Conservation (phyloP, 805 yeast species). For the Lipomyces starkeyi region DNA sequence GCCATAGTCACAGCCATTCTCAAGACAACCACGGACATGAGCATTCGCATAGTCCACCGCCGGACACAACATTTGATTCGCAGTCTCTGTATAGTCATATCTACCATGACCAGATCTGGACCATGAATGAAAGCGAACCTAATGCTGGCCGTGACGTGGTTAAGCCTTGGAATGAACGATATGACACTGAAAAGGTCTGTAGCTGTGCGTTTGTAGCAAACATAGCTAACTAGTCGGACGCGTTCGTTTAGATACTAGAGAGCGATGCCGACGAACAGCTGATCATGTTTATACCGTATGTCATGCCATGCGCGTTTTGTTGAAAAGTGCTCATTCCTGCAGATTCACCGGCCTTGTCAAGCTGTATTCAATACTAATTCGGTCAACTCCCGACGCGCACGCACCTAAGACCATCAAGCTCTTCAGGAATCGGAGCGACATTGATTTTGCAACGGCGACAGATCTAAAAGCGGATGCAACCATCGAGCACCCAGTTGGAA, state of each 20-base stretch:
- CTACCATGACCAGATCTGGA: constrained; percentile 63
- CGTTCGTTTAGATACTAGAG: constrained; percentile 47
- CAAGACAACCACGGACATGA: constrained; percentile 36
- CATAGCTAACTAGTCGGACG: background rate
- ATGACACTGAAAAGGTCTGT: constrained; percentile 49
- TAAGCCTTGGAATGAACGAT: constrained; percentile 58
- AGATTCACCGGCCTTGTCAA: constrained; percentile 73
- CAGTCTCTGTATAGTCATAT: constrained; percentile 60
- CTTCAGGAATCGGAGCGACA: constrained; percentile 68
- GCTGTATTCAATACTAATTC: constrained; percentile 70
- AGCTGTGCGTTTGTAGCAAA: background rate
- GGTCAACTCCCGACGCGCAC: constrained; percentile 63
- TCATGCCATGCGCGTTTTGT: background rate
- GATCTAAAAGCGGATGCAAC: constrained; percentile 53
- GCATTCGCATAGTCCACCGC: constrained; percentile 54
- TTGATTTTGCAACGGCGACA: constrained; percentile 74
- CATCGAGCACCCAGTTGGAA: constrained; percentile 66
- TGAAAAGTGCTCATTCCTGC: background rate
- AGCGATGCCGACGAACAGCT: constrained; percentile 85
- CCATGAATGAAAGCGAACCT: constrained; percentile 64
- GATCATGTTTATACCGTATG: constrained; percentile 68
- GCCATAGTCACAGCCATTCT: constrained; percentile 9
- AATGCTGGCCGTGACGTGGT: constrained; percentile 60
- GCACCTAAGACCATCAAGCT: constrained; percentile 75
- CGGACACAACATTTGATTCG: constrained; percentile 74